These are phyloP conservation scores for Hypericum androsaemum DNA, from an alignment of 345 rosid genomes.

Conservation along the genomic window DNA sequence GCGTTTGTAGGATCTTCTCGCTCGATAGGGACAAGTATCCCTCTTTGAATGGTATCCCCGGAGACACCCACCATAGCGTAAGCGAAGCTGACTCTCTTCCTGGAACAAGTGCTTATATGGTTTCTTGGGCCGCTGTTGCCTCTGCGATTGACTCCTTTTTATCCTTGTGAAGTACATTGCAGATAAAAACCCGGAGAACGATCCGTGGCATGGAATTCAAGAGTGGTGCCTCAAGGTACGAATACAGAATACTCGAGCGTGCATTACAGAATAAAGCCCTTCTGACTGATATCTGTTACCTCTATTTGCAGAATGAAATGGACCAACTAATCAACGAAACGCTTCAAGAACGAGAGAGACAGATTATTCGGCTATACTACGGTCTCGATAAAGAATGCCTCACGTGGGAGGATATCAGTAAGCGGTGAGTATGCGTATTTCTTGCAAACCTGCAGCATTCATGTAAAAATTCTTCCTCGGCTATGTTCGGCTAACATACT, in stretches of 20 bases:
- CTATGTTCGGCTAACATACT: neutral
- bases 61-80: conserved; percentile 88
- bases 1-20: conserved; percentile 64
- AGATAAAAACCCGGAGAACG: conserved; percentile 58
- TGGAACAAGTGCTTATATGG: neutral
- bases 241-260: neutral
- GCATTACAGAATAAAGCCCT: too few species aligned
- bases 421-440: conserved; percentile 42
- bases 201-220: conserved; percentile 81
- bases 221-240: conserved; percentile 83
- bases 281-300: too few species aligned
- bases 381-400: conserved; percentile 73
- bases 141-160: conserved; percentile 10
- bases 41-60: conserved; percentile 76
- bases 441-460: too few species aligned
- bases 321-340: conserved; percentile 49
- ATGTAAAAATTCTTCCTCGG: too few species aligned
- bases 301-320: conserved; percentile 67
- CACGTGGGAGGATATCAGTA: conserved; percentile 98
- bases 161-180: conserved; percentile 58
- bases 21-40: conserved; percentile 91
- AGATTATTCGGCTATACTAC: conserved; percentile 75
- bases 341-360: conserved; percentile 71
- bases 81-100: conserved; percentile 15
- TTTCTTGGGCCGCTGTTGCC: neutral